Evolutionary conservation across 441 rosid species (phyloP).

Genomic region (Pelargonium citronellum): DNA sequence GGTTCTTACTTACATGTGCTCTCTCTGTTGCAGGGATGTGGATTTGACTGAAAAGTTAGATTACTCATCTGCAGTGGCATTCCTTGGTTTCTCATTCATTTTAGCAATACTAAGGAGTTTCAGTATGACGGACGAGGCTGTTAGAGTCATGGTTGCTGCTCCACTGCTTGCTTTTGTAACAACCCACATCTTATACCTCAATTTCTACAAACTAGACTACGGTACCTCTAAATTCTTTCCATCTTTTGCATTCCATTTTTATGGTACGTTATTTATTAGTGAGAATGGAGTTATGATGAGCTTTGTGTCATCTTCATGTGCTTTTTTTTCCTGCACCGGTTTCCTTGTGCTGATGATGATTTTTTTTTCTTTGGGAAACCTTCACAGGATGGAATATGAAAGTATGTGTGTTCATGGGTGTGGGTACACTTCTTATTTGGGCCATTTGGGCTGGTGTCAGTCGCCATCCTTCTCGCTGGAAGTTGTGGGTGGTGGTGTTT

Average conservation of each 20-base stretch:
- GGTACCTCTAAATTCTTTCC: slow-evolving; percentile 39
- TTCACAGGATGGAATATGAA: slow-evolving; percentile 84
- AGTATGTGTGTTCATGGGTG: slow-evolving; percentile 73
- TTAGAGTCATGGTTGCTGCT: slow-evolving; percentile 89
- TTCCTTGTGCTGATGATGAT: slow-evolving; percentile 9
- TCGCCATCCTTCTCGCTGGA: slow-evolving; percentile 73
- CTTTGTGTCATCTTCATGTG: too few relatives aligned
- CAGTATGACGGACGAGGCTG: slow-evolving; percentile 62
- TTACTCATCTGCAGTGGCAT: slow-evolving; percentile 82
- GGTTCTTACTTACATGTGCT: neutral
- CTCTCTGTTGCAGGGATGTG: slow-evolving; percentile 50
- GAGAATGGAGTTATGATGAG: too few relatives aligned
- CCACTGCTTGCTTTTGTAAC: slow-evolving; percentile 77
- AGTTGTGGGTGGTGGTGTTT: slow-evolving; percentile 70
- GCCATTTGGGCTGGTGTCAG: slow-evolving; percentile 74
- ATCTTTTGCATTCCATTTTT: neutral
- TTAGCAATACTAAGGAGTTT: slow-evolving; percentile 62
- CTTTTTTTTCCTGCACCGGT: too few relatives aligned
- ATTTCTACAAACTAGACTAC: slow-evolving; percentile 67
- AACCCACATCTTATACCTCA: slow-evolving; percentile 76
- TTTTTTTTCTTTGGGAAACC: neutral
- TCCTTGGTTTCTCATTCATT: slow-evolving; percentile 74
- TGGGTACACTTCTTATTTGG: slow-evolving; percentile 78
- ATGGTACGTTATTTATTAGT: too few relatives aligned
- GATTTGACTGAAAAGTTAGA: slow-evolving; percentile 80